Percentiles rank a stretch among this genome's conserved stretches.
Evolutionary conservation across 2,329 filamentous ascomycete species (phyloP).

Genomic region (Ceratocystis harringtonii): DNA sequence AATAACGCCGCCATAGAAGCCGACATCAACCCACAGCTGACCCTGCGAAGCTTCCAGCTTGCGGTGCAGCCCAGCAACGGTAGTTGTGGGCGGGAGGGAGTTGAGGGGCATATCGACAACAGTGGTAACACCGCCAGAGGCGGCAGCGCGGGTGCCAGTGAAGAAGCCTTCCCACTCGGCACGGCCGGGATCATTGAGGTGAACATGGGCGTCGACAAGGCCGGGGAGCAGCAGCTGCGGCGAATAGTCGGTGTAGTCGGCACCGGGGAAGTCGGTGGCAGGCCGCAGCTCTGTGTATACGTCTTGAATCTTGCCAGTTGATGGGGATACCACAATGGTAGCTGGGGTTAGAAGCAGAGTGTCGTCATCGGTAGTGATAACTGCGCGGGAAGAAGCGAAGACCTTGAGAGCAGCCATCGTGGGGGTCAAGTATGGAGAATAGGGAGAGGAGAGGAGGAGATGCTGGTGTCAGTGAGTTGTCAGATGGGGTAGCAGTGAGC

Average conservation of each 20-base stretch:
- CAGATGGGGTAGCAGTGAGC: background rate
- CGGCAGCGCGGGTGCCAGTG: constrained; percentile 84
- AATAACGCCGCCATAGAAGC: constrained; percentile 89
- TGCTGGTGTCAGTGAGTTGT: too few species aligned
- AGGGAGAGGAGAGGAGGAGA: constrained; percentile 5
- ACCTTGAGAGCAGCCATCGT: constrained; percentile 29
- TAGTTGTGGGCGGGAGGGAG: constrained; percentile 91
- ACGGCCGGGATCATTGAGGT: constrained; percentile 89
- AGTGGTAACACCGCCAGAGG: constrained; percentile 90
- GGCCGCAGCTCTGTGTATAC: constrained; percentile 64
- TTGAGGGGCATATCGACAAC: constrained; percentile 97
- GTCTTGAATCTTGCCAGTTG: constrained; percentile 70
- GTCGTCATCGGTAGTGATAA: constrained; percentile 55
- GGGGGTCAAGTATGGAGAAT: background rate
- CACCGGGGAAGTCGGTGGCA: constrained; percentile 54
- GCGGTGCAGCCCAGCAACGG: constrained; percentile 62
- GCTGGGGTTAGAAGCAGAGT: constrained; percentile 56
- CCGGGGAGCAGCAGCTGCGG: constrained; percentile 77
- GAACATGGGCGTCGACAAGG: constrained; percentile 90
- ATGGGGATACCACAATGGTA: constrained; percentile 63
- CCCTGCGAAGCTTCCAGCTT: constrained; percentile 73
- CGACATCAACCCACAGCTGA: constrained; percentile 97
- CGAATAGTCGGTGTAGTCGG: constrained; percentile 68
- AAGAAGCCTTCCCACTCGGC: constrained; percentile 98
- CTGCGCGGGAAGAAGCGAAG: constrained; percentile 67